Base-by-base conservation (phyloP, 768 basidiomycete species). In the Mycena venus region DNA sequence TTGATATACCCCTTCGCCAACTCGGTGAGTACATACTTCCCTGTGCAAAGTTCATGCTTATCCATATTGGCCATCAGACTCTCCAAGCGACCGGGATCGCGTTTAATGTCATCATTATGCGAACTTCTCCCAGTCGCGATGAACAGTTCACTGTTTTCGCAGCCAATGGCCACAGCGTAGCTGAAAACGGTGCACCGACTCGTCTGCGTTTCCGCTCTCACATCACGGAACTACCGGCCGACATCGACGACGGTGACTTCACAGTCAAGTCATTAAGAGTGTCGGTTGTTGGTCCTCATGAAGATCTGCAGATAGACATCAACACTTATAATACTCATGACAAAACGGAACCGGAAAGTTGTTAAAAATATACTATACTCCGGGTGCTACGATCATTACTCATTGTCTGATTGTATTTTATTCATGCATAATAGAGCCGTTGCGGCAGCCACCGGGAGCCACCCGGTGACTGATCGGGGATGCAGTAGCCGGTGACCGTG, bases 31-130 rank as follows among this genome's bases (percentile, higher is more conserved):
- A 59, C 25, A 44, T 1, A 53, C 17, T 31, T 27, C 21, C 29
- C 4, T 31, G 17, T 47, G 17, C 27, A 27, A 34, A 12, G 4
- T 49, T 34, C 44, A 29, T 49, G 44, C 62, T 63, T 5, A 63
- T 19, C 9, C 27, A 25, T 60, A n/a, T 27, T 11, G 44, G 19
- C 2, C 31, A 19, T 49, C 44, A 63, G 62, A 63, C 62, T 17
- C 62, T 11, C 42, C 62, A 63, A 63, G 44, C 62, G 25, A 63
- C 42, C 62, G 62, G 42, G 62, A 63, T 63, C 27, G 44, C 12
- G 40, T 63, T 63, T 34, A 49, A 63, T 34, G 42, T 63, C 62
- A 47, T 63, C n/a, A 63, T 63, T 49, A 49, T 63, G 40, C 42
- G 62, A 31, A 29, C 40, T 29, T 44, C 62, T 19, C 62, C 62